These are phyloP conservation scores for Ceratocystis eucalypticola DNA, from an alignment of 2,329 filamentous ascomycete species.

Conservation along the genomic window DNA sequence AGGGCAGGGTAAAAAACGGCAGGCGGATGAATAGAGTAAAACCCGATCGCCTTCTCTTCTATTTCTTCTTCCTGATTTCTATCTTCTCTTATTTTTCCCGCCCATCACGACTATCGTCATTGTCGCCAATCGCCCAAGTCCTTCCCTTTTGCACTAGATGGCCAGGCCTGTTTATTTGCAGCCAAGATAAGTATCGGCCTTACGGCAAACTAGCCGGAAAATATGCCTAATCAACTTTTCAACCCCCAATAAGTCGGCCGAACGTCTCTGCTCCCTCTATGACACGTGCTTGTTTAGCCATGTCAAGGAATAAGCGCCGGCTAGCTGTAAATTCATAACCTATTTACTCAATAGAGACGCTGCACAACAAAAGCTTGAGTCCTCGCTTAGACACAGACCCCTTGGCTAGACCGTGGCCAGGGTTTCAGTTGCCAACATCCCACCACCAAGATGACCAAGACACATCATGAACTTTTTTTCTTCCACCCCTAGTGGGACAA, in stretches of 20 bases:
- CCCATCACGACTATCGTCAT: background rate
- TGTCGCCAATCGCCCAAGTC: background rate
- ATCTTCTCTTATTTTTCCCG: background rate
- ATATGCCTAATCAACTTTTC: background rate
- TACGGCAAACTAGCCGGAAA: background rate
- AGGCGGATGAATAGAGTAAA: background rate
- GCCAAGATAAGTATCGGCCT: too few relatives aligned
- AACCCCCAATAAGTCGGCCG: background rate
- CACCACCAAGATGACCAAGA: background rate
- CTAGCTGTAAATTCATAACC: background rate
- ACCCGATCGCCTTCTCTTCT: background rate
- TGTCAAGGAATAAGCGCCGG: background rate
- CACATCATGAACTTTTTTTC: background rate
- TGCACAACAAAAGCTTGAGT: background rate
- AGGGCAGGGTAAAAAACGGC: background rate
- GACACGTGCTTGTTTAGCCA: background rate
- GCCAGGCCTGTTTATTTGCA: too few relatives aligned
- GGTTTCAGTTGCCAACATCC: background rate
- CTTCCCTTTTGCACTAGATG: too few relatives aligned
- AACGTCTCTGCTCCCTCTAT: background rate
- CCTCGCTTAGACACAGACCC: conserved; percentile 4
- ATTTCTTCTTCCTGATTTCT: background rate
- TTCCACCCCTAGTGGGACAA: background rate
- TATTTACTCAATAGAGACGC: background rate
- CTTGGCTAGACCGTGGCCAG: background rate